Base-by-base conservation (phyloP, 768 basidiomycete genomes). In the Tubosaeta sp. region DNA sequence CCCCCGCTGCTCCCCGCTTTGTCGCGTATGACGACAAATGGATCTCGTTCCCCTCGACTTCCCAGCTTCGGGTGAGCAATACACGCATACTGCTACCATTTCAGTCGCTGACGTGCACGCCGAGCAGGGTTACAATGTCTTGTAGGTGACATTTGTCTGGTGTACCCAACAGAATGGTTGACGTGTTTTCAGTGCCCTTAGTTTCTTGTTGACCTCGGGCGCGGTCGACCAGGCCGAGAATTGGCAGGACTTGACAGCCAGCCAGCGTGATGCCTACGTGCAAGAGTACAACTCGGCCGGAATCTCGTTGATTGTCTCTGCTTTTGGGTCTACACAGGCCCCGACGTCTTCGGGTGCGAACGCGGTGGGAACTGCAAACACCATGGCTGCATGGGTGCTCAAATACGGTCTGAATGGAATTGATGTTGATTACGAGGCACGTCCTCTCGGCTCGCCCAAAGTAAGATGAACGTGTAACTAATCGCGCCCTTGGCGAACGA, bases 251-350 rank as follows among this genome's bases (percentile, higher is more conserved):
- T 64, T 79, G 1, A 61, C 70, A 7, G 63, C 65, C 1, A 51
- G 55, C 16, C 59, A 74, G 29, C 73, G 79, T 25, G 54, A 70
- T 16, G 36, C 68, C 13, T 71, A 76, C 57, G 69, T 79, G 54
- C 55, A 72, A 1, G 69, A 76, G 49, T 83, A 82, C 59, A 67
- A 69, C 19, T 71, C 74, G 1, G 79, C 80, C 9, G 81, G 80
- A 16, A 80, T 82, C 60, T 75, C 75, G 40, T 60, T 83, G 30
- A 74, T 82, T 49, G 80, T 82, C 6, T 78, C 79, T 49, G 71
- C 71, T 5, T 82, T 82, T 54, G 78, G 77, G 4, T 66, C 72
- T 11, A 45, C 58, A 2, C 55, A 62, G 39, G 57, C 66, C 11
- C 77, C 77, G 4, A 79, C 76, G 2, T 61, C 72, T 1, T 56